These are phyloP conservation scores for Cronartium quercuum DNA, from an alignment of 1,284 basidiomycete genomes.

Conservation along the genomic window DNA sequence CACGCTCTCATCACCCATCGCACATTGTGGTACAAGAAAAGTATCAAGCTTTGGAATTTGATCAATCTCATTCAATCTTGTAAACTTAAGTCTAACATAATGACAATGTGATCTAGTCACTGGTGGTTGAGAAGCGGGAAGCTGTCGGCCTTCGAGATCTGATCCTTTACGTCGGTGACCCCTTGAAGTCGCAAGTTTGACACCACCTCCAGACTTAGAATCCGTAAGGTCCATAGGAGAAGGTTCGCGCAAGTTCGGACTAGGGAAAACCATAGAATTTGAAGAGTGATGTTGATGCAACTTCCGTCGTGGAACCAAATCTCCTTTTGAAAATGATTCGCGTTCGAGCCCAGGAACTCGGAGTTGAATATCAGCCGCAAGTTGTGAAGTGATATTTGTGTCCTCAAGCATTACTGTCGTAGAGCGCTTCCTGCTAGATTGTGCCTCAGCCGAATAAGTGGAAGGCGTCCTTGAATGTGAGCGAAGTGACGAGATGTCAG, in stretches of 20 bases:
- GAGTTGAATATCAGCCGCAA: neutral
- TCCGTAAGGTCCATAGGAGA: neutral
- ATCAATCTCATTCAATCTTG: neutral
- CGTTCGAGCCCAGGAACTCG: neutral
- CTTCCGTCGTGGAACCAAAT: neutral
- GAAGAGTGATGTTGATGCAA: constrained; percentile 38
- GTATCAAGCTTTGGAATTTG: constrained; percentile 14
- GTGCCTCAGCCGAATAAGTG: neutral
- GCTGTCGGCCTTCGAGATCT: constrained; percentile 8
- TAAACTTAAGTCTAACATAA: constrained; percentile 34
- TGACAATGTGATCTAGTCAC: constrained; percentile 39
- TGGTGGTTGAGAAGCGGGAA: constrained; percentile 26
- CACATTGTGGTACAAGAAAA: constrained; percentile 38
- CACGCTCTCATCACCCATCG: constrained; percentile 31
- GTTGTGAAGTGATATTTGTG: neutral
- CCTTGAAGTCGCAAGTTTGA: constrained; percentile 5
- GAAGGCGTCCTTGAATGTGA: neutral
- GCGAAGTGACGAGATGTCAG: neutral
- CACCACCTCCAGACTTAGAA: neutral
- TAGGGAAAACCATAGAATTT: neutral
- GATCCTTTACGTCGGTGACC: constrained; percentile 5
- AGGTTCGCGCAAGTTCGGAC: neutral
- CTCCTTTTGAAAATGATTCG: neutral
- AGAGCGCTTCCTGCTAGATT: neutral
- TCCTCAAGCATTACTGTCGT: neutral